Conservation (phyloP, 2,329 filamentous ascomycete genomes). For the Aureobasidium vineae region DNA sequence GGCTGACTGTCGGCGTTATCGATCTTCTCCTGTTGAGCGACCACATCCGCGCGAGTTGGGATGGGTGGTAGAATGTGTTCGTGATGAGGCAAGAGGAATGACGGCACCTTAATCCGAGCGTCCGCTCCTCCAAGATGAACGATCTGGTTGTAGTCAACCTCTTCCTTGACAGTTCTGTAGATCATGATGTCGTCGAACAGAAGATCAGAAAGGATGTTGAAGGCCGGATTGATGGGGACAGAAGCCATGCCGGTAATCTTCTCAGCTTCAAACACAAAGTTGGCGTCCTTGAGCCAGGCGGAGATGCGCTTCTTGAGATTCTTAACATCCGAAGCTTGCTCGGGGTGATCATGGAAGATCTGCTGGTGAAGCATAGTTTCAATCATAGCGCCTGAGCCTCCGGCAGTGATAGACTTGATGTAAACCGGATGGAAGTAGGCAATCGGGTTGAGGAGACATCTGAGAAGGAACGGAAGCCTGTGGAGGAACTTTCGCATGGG, state of each 20-base stretch:
- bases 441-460: conserved; percentile 50
- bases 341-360: conserved; percentile 52
- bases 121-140: conserved; percentile 53
- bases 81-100: conserved; percentile 54
- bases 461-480: conserved; percentile 51
- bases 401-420: conserved; percentile 52
- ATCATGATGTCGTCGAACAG: conserved; percentile 51
- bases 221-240: conserved; percentile 51
- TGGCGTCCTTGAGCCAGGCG: conserved; percentile 53
- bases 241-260: conserved; percentile 48
- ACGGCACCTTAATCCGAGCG: conserved; percentile 50
- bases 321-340: conserved; percentile 46
- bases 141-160: conserved; percentile 49
- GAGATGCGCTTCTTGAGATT: conserved; percentile 49
- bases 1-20: conserved; percentile 47
- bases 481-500: conserved; percentile 48
- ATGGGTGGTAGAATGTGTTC: conserved; percentile 52
- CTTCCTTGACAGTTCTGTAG: conserved; percentile 48
- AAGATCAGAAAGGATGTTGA: conserved; percentile 50
- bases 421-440: conserved; percentile 55
- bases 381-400: conserved; percentile 53
- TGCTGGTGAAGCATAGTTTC: conserved; percentile 49
- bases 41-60: conserved; percentile 39
- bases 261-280: conserved; percentile 52
- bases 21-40: conserved; percentile 42